These are phyloP conservation scores for Pseudocercospora musae DNA, from an alignment of 2,329 filamentous ascomycete species.

Conservation along the genomic window DNA sequence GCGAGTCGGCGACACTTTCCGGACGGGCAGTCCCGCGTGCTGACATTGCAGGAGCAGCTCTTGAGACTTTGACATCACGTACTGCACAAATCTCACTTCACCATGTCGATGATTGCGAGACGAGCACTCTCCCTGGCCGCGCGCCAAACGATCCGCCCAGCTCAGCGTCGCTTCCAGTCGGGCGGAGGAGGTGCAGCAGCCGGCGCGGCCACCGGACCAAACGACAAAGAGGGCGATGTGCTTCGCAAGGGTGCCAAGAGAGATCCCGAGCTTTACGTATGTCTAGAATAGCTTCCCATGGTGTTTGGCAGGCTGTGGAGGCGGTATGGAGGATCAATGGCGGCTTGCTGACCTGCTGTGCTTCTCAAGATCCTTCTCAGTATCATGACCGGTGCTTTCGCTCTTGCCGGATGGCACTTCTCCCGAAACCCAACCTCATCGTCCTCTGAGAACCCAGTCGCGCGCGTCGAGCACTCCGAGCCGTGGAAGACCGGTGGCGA, in stretches of 20 bases:
- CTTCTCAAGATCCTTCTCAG: slow-evolving; percentile 74
- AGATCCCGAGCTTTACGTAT: slow-evolving; percentile 73
- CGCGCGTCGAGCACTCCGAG: slow-evolving; percentile 73
- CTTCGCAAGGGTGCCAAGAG: slow-evolving; percentile 63
- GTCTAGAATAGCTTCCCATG: slow-evolving; percentile 25
- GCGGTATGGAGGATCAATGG: not conserved
- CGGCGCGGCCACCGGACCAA: slow-evolving; percentile 45
- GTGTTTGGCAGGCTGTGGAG: not conserved
- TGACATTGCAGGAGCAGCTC: not conserved
- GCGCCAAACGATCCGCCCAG: slow-evolving; percentile 35
- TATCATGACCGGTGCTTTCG: slow-evolving; percentile 85
- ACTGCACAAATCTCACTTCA: slow-evolving; percentile 21
- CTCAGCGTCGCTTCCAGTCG: slow-evolving; percentile 38
- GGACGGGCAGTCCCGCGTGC: not conserved
- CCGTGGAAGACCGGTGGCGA: slow-evolving; percentile 75
- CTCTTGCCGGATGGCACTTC: slow-evolving; percentile 86
- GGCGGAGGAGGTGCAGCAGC: slow-evolving; percentile 40
- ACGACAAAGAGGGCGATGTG: slow-evolving; percentile 40
- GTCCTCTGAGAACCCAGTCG: slow-evolving; percentile 75
- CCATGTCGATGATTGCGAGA: slow-evolving; percentile 47
- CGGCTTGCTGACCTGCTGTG: slow-evolving; percentile 13
- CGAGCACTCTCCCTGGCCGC: slow-evolving; percentile 47
- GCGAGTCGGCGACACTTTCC: not conserved
- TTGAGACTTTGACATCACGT: slow-evolving; percentile 8
- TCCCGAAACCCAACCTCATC: slow-evolving; percentile 80